phyloP scores from a whole-genome alignment of 106 monocot species.

The Platanthera zijinensis region DNA sequence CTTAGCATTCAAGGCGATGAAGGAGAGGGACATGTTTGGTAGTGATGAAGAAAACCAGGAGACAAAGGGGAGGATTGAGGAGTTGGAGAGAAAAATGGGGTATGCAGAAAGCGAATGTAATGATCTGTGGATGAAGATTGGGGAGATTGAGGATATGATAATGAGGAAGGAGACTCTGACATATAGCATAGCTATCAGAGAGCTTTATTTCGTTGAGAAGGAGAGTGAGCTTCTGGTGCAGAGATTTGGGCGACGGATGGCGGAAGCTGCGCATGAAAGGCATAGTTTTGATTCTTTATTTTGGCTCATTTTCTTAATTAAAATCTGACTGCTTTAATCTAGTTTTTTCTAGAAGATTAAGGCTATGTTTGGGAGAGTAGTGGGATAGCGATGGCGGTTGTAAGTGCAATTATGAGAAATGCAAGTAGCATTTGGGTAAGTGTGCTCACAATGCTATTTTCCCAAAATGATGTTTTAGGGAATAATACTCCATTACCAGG shows the following conservation, averaged over 20 bases:
- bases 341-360: background rate
- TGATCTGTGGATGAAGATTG: conserved; percentile 54
- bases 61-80: conserved; percentile 26
- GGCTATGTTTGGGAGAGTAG: background rate
- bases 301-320: background rate
- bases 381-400: too few relatives aligned
- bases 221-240: conserved; percentile 69
- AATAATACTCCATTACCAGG: too few relatives aligned
- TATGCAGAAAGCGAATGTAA: conserved; percentile 43
- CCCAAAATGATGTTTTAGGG: too few relatives aligned
- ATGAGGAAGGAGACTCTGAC: conserved; percentile 52
- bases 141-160: conserved; percentile 56
- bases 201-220: conserved; percentile 66
- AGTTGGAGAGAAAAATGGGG: conserved; percentile 32
- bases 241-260: conserved; percentile 33
- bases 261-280: conserved; percentile 24
- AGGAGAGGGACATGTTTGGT: conserved; percentile 32
- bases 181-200: conserved; percentile 57
- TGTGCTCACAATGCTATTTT: too few relatives aligned
- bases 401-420: too few relatives aligned
- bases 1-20: conserved; percentile 22
- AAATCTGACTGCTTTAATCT: background rate
- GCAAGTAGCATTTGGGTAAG: too few relatives aligned
- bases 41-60: conserved; percentile 9
- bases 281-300: conserved; percentile 11